These are phyloP conservation scores for Pseudogymnoascus sp. DNA, from an alignment of 2,329 filamentous ascomycete species.

Conservation along the genomic window DNA sequence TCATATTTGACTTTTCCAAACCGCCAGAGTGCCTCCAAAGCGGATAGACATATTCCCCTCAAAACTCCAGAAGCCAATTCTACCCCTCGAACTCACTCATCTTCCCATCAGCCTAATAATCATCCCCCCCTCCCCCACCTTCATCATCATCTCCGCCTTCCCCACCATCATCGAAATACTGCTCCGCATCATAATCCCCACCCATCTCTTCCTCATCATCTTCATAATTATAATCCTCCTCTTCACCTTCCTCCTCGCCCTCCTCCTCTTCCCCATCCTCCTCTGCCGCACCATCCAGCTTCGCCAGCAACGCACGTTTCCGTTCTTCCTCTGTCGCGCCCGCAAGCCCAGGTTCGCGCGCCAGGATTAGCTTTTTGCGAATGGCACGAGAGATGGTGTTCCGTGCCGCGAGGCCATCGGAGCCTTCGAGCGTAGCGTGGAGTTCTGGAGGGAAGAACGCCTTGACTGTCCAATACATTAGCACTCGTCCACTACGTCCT, in stretches of 20 bases:
- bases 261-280: constrained; percentile 30
- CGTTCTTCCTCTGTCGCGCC: constrained; percentile 19
- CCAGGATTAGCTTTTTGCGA: constrained; percentile 25
- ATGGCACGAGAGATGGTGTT: constrained; percentile 21
- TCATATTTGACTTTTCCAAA: neutral
- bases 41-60: neutral
- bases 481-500: neutral
- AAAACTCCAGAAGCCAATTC: neutral
- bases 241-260: constrained; percentile 30
- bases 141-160: constrained; percentile 45
- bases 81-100: neutral
- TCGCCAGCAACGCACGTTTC: constrained; percentile 24
- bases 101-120: constrained; percentile 27
- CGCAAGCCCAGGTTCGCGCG: constrained; percentile 11
- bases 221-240: constrained; percentile 50
- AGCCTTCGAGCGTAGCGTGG: constrained; percentile 41
- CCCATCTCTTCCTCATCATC: constrained; percentile 50
- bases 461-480: constrained; percentile 33
- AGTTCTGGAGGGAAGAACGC: constrained; percentile 51
- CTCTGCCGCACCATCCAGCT: constrained; percentile 30
- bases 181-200: constrained; percentile 55
- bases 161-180: constrained; percentile 54
- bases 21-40: neutral
- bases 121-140: constrained; percentile 43
- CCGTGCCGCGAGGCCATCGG: constrained; percentile 18